phyloP scores from a whole-genome alignment of 1,284 basidiomycete genomes.

The Ganoderma resinaceum region DNA sequence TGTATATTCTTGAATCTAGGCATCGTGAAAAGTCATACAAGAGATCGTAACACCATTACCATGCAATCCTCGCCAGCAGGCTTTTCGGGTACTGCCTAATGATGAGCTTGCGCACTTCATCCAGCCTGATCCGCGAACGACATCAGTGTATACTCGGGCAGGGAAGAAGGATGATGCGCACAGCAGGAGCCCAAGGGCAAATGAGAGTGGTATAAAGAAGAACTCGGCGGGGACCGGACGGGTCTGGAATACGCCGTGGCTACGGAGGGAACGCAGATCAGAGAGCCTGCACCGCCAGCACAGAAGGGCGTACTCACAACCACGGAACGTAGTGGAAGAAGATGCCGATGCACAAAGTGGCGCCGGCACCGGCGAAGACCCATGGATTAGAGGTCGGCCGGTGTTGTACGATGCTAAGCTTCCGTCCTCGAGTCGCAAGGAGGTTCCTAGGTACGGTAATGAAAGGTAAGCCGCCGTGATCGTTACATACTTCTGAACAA shows the following conservation, averaged over 20 bases:
- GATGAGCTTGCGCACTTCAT: conserved; percentile 48
- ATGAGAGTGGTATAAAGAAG: conserved; percentile 54
- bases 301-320: conserved; percentile 40
- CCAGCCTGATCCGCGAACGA: conserved; percentile 37
- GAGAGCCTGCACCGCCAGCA: not conserved
- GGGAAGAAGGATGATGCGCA: conserved; percentile 22
- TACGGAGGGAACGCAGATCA: conserved; percentile 4
- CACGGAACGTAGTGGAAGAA: conserved; percentile 64
- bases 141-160: not conserved
- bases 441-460: conserved; percentile 44
- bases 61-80: conserved; percentile 45
- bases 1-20: not conserved
- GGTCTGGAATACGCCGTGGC: conserved; percentile 61
- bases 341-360: conserved; percentile 51
- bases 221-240: conserved; percentile 56
- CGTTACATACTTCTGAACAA: too few species aligned
- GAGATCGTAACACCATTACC: conserved; percentile 34
- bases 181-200: conserved; percentile 43
- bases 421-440: conserved; percentile 55
- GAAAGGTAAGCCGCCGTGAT: not conserved
- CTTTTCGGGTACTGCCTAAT: conserved; percentile 45
- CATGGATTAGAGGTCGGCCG: conserved; percentile 49
- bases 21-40: not conserved
- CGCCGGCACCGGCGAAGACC: conserved; percentile 55
- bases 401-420: conserved; percentile 56